phyloP scores from a whole-genome alignment of 257 asterid genomes.

The Petunia axillaris region DNA sequence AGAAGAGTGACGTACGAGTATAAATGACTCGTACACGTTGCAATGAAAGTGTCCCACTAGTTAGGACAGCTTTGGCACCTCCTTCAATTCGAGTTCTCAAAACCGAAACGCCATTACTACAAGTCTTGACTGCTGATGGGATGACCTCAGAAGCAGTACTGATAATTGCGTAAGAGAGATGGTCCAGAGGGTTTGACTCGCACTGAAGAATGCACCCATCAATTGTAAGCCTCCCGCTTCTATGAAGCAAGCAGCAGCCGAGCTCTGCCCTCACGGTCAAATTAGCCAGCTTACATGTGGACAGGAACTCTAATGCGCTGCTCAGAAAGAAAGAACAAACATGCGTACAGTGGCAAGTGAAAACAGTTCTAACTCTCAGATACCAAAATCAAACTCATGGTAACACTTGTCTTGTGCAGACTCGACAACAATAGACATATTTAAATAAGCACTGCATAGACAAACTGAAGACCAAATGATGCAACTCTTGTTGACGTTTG shows the following conservation, averaged over 20 bases:
- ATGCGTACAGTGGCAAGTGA: slow-evolving; percentile 11
- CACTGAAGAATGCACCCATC: slow-evolving; percentile 95
- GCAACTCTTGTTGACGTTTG: neutral
- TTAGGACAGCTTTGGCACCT: slow-evolving; percentile 93
- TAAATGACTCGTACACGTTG: slow-evolving; percentile 85
- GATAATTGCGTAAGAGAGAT: slow-evolving; percentile 93
- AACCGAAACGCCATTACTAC: slow-evolving; percentile 65
- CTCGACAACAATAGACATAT: neutral
- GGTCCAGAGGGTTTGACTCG: slow-evolving; percentile 86
- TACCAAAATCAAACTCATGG: neutral
- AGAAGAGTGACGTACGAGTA: slow-evolving; percentile 72
- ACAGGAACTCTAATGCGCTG: slow-evolving; percentile 89
- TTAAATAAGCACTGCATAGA: neutral
- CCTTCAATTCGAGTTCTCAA: slow-evolving; percentile 84
- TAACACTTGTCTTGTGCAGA: neutral
- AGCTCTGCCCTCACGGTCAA: slow-evolving; percentile 92
- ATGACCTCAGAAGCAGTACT: slow-evolving; percentile 62
- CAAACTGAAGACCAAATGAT: neutral
- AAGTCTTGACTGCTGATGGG: slow-evolving; percentile 43
- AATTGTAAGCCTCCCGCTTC: slow-evolving; percentile 85
- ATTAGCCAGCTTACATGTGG: slow-evolving; percentile 91
- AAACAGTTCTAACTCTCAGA: slow-evolving; percentile 13
- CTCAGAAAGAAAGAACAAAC: slow-evolving; percentile 31
- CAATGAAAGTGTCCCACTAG: slow-evolving; percentile 76
- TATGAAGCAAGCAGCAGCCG: slow-evolving; percentile 93